Conservation (phyloP, 192 early-diverging fungal genomes). For the Pilobolus umbonatus region DNA sequence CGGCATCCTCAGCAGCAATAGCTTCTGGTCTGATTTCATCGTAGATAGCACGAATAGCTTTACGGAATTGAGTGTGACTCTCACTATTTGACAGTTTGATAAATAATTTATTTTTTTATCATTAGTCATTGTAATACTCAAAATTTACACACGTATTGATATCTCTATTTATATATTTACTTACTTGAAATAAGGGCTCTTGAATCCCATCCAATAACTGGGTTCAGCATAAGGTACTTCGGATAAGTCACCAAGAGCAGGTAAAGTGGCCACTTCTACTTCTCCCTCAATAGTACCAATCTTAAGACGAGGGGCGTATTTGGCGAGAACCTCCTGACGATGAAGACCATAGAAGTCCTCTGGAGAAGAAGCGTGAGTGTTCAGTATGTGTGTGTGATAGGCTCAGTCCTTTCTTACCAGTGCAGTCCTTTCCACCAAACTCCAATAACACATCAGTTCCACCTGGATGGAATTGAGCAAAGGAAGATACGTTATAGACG, state of each 20-base stretch:
- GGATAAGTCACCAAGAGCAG: constrained; percentile 59
- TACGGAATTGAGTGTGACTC: constrained; percentile 58
- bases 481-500: constrained; percentile 54
- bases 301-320: constrained; percentile 56
- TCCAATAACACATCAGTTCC: constrained; percentile 57
- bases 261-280: constrained; percentile 18
- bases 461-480: constrained; percentile 54
- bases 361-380: no score
- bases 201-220: constrained; percentile 50
- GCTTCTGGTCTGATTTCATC: constrained; percentile 69
- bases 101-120: background rate
- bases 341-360: constrained; percentile 35
- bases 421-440: constrained; percentile 75
- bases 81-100: constrained; percentile 65
- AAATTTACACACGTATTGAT: background rate
- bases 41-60: constrained; percentile 59
- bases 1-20: constrained; percentile 68
- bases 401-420: constrained; percentile 20
- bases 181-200: constrained; percentile 33
- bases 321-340: constrained; percentile 52
- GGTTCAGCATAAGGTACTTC: constrained; percentile 73
- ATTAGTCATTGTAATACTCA: constrained; percentile 5
- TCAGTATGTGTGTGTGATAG: background rate
- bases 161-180: background rate
- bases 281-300: constrained; percentile 59